Evolutionary conservation across 257 asterid genomes (phyloP), one percentile per base, ranked within the genome.

Genomic region (Cordia subcordata): DNA sequence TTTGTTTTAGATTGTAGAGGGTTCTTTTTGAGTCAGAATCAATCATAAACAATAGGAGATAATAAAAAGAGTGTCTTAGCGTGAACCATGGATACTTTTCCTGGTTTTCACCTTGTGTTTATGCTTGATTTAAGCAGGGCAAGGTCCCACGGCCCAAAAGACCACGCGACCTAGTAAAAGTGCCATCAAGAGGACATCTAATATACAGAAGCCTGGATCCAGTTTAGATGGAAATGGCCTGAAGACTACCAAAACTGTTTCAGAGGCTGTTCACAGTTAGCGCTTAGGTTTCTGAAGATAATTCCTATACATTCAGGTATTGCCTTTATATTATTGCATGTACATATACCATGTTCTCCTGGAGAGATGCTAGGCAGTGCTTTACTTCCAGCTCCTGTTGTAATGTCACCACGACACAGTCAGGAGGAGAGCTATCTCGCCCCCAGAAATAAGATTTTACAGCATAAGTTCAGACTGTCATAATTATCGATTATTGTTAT

Each of bases 151-250:
- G 56, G 68, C 74, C 71, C 92, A 74, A 68, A 69, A 75, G 61
- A 75, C 70, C 22, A 70, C 68, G 66, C 76, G 74, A 67, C 72
- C 79, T 56, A 65, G 65, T 60, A 75, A 53, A 79, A 63, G 67
- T 62, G 70, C 75, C 5, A 64, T 77, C 42, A 82, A 74, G 79
- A 83, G 58, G 68, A 76, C 90, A 19, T 73, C 84, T 53, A 64
- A 67, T 57, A 66, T 70, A 35, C 69, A 69, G 32, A 83, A 75
- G 72, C 75, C 76, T 13, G 66, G 61, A 68, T 52, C 66, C 40
- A 78, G 69, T 60, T 22, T 22, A 60, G 75, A 76, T 27, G 81
- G 73, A 42, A 60, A 56, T 63, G 85, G 65, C 64, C 64, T 61
- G 11, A 75, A 78, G 66, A 61, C 81, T 55, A 64, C 85, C 60